Evolutionary conservation across 768 basidiomycete genomes (phyloP).

Genomic region (Harrya chromipes): DNA sequence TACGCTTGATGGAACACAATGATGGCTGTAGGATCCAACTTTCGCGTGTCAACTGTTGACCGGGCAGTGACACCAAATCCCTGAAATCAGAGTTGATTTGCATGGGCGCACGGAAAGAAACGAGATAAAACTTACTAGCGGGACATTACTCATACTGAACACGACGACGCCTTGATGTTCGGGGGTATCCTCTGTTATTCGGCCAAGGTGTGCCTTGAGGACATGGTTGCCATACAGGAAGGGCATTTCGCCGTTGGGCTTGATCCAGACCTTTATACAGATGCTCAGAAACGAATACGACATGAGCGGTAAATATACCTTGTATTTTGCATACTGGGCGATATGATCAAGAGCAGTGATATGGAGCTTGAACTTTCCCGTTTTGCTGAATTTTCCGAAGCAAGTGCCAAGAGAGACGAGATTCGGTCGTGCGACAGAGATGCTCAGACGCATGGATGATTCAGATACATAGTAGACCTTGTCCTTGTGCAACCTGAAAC

Average conservation of each 20-base stretch:
- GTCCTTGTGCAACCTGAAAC: constrained; percentile 93
- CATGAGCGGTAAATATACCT: constrained; percentile 51
- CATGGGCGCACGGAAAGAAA: not conserved
- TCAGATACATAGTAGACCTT: constrained; percentile 97
- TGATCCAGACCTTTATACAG: constrained; percentile 85
- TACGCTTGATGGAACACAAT: constrained; percentile 99
- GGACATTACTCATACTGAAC: constrained; percentile 93
- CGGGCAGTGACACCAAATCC: constrained; percentile 97
- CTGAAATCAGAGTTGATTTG: constrained; percentile 38
- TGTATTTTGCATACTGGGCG: constrained; percentile 96
- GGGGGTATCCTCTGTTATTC: constrained; percentile 98
- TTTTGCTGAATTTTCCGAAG: constrained; percentile 96
- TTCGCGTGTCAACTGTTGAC: constrained; percentile 93
- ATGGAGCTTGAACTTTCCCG: constrained; percentile 96
- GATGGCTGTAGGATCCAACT: constrained; percentile 95
- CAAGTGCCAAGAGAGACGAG: constrained; percentile 93
- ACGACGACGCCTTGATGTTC: constrained; percentile 99
- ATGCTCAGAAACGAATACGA: not conserved
- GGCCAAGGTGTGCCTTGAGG: constrained; percentile 96
- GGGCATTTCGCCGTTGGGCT: constrained; percentile 98
- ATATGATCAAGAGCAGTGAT: constrained; percentile 91
- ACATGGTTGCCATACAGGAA: constrained; percentile 99
- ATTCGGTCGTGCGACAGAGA: constrained; percentile 89
- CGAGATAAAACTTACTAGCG: constrained; percentile 55
- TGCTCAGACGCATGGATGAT: constrained; percentile 87